Percentiles rank a stretch among this genome's conserved stretches.
Evolutionary conservation across 331 rosid species (phyloP).

Genomic region (Spiraea crenata): DNA sequence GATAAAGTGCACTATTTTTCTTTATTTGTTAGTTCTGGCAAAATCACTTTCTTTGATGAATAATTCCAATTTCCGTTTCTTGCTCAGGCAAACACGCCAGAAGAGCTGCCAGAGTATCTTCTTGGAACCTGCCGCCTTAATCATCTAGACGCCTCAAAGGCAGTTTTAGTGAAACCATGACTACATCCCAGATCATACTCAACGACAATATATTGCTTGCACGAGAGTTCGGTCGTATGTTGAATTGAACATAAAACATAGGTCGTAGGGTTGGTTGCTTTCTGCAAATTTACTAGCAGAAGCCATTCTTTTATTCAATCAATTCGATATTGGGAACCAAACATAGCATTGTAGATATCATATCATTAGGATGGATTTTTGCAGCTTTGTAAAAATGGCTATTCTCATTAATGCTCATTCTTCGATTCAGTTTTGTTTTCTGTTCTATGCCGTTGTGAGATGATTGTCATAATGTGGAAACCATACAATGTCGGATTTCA

Average conservation of each 20-base stretch:
- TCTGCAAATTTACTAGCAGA: conserved; percentile 27
- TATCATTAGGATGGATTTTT: conserved; percentile 28
- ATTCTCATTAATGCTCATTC: conserved; percentile 26
- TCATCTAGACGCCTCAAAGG: conserved; percentile 42
- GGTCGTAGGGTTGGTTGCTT: conserved; percentile 24
- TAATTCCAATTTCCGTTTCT: neutral
- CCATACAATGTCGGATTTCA: neutral
- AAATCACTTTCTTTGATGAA: neutral
- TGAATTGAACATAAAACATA: conserved; percentile 1
- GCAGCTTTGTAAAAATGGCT: conserved; percentile 27
- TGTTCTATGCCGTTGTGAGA: neutral
- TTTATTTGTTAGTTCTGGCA: neutral
- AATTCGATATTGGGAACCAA: conserved; percentile 28
- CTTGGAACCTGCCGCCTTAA: conserved; percentile 48
- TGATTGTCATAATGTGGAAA: neutral
- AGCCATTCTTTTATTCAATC: conserved; percentile 46
- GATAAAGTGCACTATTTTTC: too few species aligned
- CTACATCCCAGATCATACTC: conserved; percentile 9
- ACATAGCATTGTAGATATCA: conserved; percentile 35
- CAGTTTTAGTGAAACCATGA: conserved; percentile 32
- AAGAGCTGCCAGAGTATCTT: conserved; percentile 46
- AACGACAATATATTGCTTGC: neutral
- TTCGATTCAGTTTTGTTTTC: neutral
- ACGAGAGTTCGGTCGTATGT: conserved; percentile 3
- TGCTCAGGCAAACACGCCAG: conserved; percentile 41